Base-by-base conservation (phyloP, 495 filamentous ascomycete species). In the Aspergillus campestris region DNA sequence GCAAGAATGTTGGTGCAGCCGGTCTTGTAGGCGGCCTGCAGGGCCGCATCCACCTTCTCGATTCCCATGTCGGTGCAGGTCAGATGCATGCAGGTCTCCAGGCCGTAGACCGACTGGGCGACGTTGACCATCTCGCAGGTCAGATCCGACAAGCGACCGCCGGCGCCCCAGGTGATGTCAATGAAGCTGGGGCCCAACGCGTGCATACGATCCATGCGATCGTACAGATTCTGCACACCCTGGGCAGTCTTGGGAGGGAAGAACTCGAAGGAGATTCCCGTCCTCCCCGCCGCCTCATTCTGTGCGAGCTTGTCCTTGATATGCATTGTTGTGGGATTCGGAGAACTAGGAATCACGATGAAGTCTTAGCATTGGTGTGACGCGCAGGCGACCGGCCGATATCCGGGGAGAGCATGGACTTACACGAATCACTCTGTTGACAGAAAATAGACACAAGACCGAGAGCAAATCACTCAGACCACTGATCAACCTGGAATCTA, bases 131-230 rank as follows among this genome's bases (percentile, higher is more conserved):
- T 99, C 58, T 99, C 94, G 63, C 84, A 89, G 8, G 94, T 99
- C 58, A 99, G 70, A 49, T 94, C 81, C 36, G 91, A 92, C 44
- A 87, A 76, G 51, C 84, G 81, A 30, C 94, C 94, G 47, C 94
- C 94, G 39, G 94, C 94, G 50, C 94, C 94, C 94, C 94, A 99
- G 41, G 94, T 99, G 61, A 99, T 82, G 65, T 99, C 94, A 61
- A 99, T 87, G 70, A 97, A 99, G 49, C 86, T 81, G 10, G 94
- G 94, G 0, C 92, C 91, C 45, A 92, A 78, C 53, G 77, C 75
- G 64, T 97, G 87, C 94, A 99, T 99, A 60, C 90, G 89, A 70
- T 99, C 89, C 87, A 99, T 97, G 55, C 90, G 85, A 62, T 99
- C 94, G 71, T 99, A 99, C 44, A 99, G 80, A 62, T 99, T 99